Evolutionary conservation across 305 asterid genomes (phyloP).

Genomic region (Fraxinus velutina): DNA sequence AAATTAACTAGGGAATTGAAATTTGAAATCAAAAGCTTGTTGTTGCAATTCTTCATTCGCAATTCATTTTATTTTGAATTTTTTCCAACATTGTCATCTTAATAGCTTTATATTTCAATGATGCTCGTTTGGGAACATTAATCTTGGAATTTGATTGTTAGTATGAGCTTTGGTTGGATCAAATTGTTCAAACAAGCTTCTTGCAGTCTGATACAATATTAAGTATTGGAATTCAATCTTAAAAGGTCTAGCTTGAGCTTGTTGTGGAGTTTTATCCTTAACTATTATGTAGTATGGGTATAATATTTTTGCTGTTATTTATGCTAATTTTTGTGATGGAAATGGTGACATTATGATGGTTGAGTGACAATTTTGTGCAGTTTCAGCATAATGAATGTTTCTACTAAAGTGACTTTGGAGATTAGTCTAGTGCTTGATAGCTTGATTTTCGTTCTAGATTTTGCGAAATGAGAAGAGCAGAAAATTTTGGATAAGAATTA

Average conservation of each 20-base stretch:
- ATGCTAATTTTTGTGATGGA: background rate
- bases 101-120: background rate
- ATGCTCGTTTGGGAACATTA: background rate
- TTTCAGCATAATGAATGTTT: background rate
- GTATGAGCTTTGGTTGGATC: background rate
- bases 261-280: background rate
- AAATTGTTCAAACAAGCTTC: background rate
- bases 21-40: background rate
- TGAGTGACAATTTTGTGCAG: background rate
- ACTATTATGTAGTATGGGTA: background rate
- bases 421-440: background rate
- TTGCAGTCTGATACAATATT: background rate
- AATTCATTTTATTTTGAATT: too few relatives aligned
- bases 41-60: background rate
- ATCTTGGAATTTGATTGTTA: background rate
- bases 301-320: background rate
- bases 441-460: background rate
- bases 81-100: background rate
- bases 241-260: background rate
- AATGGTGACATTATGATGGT: background rate
- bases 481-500: background rate
- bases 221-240: background rate
- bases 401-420: background rate
- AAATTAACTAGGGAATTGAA: background rate
- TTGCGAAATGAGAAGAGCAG: background rate